Conservation (phyloP, 345 rosid genomes). For the Murraya paniculata region DNA sequence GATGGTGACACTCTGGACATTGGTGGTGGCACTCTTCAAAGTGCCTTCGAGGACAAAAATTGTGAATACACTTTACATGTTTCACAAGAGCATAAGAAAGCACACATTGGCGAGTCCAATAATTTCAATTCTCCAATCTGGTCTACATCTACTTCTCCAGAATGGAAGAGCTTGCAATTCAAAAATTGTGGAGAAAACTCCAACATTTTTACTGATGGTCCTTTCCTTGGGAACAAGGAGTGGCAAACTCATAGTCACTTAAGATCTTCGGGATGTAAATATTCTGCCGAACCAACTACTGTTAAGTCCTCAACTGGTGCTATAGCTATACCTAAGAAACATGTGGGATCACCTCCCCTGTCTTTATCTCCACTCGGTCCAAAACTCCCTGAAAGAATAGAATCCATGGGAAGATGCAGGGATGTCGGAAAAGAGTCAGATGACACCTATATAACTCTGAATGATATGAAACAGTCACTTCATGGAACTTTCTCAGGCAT, state of each 20-base stretch:
- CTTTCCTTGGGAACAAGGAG: conserved; percentile 30
- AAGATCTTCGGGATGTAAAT: conserved; percentile 22
- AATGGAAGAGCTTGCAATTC: conserved; percentile 21
- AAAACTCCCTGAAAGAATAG: conserved; percentile 39
- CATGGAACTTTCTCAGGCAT: conserved; percentile 29
- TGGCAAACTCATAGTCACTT: conserved; percentile 9
- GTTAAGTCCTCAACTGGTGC: conserved; percentile 27
- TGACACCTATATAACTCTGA: conserved; percentile 28
- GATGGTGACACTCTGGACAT: conserved; percentile 41
- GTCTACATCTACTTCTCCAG: conserved; percentile 21
- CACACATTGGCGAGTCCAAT: conserved; percentile 35
- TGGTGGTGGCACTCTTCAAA: conserved; percentile 28
- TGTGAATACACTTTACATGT: conserved; percentile 16
- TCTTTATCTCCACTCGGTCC: conserved; percentile 74
- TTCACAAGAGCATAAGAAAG: conserved; percentile 56
- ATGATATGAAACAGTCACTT: conserved; percentile 34
- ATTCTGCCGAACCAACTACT: conserved; percentile 26
- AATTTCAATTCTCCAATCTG: conserved; percentile 16
- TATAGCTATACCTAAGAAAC: conserved; percentile 38
- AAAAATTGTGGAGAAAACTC: conserved; percentile 18
- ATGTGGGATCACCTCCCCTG: conserved; percentile 36
- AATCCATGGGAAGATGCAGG: conserved; percentile 26
- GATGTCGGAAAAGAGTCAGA: conserved; percentile 21
- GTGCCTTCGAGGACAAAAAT: conserved; percentile 19
- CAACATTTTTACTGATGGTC: conserved; percentile 40